phyloP scores from a whole-genome alignment of 805 yeast genomes.

The Cyberlindnera amylophila region DNA sequence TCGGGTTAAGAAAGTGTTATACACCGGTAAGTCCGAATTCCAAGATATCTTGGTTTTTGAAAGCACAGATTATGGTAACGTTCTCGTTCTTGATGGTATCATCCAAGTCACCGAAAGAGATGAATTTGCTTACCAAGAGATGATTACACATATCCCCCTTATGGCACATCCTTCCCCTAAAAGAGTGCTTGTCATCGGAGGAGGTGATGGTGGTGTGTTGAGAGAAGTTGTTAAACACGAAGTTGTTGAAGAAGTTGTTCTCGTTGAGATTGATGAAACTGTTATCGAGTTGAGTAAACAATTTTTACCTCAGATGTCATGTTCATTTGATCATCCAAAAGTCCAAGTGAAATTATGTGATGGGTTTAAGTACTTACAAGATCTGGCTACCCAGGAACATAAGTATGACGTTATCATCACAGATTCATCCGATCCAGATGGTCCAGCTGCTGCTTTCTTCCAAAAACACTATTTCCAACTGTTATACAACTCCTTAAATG shows the following conservation, averaged over 20 bases:
- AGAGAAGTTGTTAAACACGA: constrained; percentile 82
- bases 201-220: constrained; percentile 94
- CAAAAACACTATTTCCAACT: constrained; percentile 72
- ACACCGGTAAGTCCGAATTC: constrained; percentile 62
- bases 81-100: constrained; percentile 83
- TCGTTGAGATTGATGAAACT: constrained; percentile 86
- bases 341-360: constrained; percentile 70
- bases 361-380: constrained; percentile 74
- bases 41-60: constrained; percentile 77
- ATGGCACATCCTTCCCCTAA: constrained; percentile 74
- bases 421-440: constrained; percentile 93
- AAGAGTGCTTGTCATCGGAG: constrained; percentile 83
- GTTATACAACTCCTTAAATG: constrained; percentile 56
- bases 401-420: constrained; percentile 83
- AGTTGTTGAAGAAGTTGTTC: constrained; percentile 57
- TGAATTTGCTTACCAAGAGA: constrained; percentile 91
- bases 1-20: constrained; percentile 59
- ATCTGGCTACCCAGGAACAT: constrained; percentile 32
- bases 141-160: constrained; percentile 81
- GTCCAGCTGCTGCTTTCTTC: constrained; percentile 90
- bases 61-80: constrained; percentile 78
- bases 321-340: constrained; percentile 56
- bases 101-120: constrained; percentile 90
- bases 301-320: constrained; percentile 76
- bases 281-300: constrained; percentile 70